Base-by-base conservation (phyloP, 2,329 filamentous ascomycete species). In the Trichoderma lentiforme region DNA sequence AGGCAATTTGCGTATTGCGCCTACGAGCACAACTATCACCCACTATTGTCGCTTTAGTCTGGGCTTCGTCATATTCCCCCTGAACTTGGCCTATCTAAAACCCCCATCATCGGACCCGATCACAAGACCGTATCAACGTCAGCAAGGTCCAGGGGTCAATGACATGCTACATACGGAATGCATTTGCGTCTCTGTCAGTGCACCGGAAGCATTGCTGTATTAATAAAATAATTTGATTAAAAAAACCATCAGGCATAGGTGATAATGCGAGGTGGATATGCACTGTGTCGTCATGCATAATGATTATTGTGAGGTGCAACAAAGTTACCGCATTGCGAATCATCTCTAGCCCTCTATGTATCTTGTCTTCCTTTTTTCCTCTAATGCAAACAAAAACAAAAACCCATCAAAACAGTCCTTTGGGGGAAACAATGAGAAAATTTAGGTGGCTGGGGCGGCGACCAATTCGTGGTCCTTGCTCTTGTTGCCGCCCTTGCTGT, bases 401-500 rank as follows among this genome's bases (percentile, higher is more conserved):
- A 51, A 18, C 24, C 36, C 51, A 21, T 61, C 8, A 36, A 51
- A 53, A 26, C 12, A 65, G 39, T 26, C 18, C 32, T 5, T 30
- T 24, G n/a, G 9, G 18, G n/a, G 14, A 70, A 15, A 53, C 32
- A 47, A 60, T 47, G 56, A 58, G n/a, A 1, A 1, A 57, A 47
- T 9, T 53, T 62, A 68, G 43, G 64, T 67, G 32, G 64, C 70
- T 12, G 70, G 70, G 26, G 70, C 62, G n/a, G 47, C 53, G 57
- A 68, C 73, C 69, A 73, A 64, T 58, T 71, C 71, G 28, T 72
- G 68, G 71, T 53, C 53, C 67, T 70, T 51, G 58, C 32, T 60
- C 67, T 70, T 51, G 58, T 26, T 60, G 51, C 36, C 53, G 51
- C 78, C 81, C 74, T 83, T 79, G 78, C 84, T 87, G 81, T 90